A percentile compares a stretch with the other conserved stretches of the same genome.
phyloP scores from a whole-genome alignment of 768 basidiomycete genomes.

The Xerocomellus dryophilus region DNA sequence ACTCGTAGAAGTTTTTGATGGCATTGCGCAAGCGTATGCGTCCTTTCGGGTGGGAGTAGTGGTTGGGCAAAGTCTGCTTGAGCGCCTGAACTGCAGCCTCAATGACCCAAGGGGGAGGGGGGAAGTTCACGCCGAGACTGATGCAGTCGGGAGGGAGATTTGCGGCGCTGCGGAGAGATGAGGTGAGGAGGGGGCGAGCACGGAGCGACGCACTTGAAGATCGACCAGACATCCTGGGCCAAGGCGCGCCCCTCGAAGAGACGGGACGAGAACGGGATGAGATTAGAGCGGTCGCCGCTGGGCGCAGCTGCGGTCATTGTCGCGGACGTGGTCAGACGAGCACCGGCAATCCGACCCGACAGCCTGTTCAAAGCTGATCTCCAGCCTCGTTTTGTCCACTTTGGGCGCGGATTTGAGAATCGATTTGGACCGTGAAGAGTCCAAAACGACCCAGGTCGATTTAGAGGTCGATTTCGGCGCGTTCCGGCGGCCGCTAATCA shows the following conservation, averaged over 20 bases:
- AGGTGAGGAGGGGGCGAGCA: conserved; percentile 4
- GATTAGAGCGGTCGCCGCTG: conserved; percentile 41
- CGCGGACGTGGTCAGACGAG: neutral
- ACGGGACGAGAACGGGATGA: conserved; percentile 70
- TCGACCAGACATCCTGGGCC: conserved; percentile 86
- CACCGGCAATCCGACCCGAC: neutral
- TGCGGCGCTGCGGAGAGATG: conserved; percentile 52
- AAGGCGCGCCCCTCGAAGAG: conserved; percentile 73
- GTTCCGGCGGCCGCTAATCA: no score
- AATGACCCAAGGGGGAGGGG: conserved; percentile 77
- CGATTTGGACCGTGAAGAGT: no score
- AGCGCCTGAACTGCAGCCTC: conserved; percentile 72
- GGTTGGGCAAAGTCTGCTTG: conserved; percentile 60
- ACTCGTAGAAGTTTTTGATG: conserved; percentile 74
- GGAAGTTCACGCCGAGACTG: conserved; percentile 96
- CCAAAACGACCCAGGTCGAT: no score
- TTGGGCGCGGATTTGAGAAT: no score
- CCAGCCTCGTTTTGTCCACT: no score
- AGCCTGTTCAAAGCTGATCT: no score
- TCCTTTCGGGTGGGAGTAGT: conserved; percentile 91
- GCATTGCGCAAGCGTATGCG: conserved; percentile 85
- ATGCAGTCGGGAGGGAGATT: conserved; percentile 91
- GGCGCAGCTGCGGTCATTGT: neutral
- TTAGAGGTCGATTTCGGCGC: no score
- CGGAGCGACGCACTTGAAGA: conserved; percentile 62